Evolutionary conservation across 225 moss, liverwort and hornwort genomes (phyloP).

Genomic region (Straminergon stramineum): DNA sequence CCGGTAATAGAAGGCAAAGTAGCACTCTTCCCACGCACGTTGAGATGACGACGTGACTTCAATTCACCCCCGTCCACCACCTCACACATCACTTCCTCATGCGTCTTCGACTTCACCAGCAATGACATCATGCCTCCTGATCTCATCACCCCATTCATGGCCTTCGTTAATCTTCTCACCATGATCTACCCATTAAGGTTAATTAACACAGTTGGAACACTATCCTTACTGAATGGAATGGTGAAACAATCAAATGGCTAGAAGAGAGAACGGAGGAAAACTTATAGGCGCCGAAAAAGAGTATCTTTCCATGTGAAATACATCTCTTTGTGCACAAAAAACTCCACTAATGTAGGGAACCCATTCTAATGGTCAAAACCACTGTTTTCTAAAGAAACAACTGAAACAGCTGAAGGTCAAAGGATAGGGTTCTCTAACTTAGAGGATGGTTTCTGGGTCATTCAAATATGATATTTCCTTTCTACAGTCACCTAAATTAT

Average conservation of each 20-base stretch:
- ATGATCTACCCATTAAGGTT: background rate
- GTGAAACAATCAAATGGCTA: background rate
- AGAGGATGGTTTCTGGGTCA: background rate
- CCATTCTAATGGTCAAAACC: background rate
- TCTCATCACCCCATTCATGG: background rate
- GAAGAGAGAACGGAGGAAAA: background rate
- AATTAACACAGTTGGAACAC: background rate
- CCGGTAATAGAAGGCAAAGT: slow-evolving; percentile 97
- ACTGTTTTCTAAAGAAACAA: background rate
- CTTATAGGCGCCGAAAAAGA: background rate
- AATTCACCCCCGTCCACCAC: slow-evolving; percentile 94
- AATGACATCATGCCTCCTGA: slow-evolving; percentile 99
- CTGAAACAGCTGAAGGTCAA: background rate
- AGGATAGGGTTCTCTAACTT: background rate
- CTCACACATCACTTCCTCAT: slow-evolving; percentile 65
- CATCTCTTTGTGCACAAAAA: background rate
- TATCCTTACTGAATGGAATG: background rate
- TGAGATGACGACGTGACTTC: slow-evolving; percentile 93
- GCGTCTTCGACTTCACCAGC: slow-evolving; percentile 79
- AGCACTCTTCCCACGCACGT: slow-evolving; percentile 99
- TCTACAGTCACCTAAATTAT: background rate
- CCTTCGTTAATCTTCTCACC: background rate
- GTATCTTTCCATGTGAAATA: background rate
- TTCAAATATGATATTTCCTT: background rate
- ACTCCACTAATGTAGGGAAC: background rate